A percentile compares a stretch with the other conserved stretches of the same genome.
phyloP scores from a whole-genome alignment of 345 rosid species.

The Lepidium didymum region DNA sequence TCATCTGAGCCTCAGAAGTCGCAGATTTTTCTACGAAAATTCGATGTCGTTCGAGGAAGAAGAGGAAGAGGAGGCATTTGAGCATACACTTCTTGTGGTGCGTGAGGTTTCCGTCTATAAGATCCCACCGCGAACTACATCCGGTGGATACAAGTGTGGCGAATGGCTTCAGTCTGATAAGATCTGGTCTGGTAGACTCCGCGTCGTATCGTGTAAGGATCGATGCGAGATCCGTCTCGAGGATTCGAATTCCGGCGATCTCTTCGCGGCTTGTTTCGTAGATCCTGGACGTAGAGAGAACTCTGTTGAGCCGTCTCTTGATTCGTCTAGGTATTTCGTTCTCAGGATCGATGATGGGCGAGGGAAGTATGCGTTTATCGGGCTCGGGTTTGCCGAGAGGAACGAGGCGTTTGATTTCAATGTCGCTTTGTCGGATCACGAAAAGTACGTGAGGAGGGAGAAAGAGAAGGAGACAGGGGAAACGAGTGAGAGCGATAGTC shows the following conservation, averaged over 20 bases:
- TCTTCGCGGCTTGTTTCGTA: constrained; percentile 94
- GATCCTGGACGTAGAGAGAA: constrained; percentile 75
- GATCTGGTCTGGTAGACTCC: constrained; percentile 98
- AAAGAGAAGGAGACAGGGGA: constrained; percentile 69
- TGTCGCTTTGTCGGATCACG: constrained; percentile 96
- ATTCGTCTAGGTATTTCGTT: constrained; percentile 91
- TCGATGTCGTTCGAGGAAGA: constrained; percentile 84
- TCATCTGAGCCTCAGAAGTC: not conserved
- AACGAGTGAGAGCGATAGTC: constrained; percentile 50
- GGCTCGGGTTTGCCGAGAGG: constrained; percentile 86
- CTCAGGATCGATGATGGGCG: constrained; percentile 90
- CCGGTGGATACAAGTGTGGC: constrained; percentile 98
- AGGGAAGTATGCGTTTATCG: constrained; percentile 95
- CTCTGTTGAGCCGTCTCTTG: constrained; percentile 93
- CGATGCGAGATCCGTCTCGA: constrained; percentile 98
- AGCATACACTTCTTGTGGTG: constrained; percentile 93
- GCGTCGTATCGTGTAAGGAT: constrained; percentile 89
- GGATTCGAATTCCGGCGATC: constrained; percentile 85
- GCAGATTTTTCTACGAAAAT: not conserved
- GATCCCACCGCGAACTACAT: constrained; percentile 89
- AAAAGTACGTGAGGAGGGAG: constrained; percentile 79
- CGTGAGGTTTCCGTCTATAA: constrained; percentile 90
- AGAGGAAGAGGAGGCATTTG: constrained; percentile 79
- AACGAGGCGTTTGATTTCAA: constrained; percentile 99
- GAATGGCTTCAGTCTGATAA: constrained; percentile 98